A percentile compares a stretch with the other conserved stretches of the same genome.
Evolutionary conservation across 169 alveolate genomes (phyloP).

Genomic region (Plasmodium inui): DNA sequence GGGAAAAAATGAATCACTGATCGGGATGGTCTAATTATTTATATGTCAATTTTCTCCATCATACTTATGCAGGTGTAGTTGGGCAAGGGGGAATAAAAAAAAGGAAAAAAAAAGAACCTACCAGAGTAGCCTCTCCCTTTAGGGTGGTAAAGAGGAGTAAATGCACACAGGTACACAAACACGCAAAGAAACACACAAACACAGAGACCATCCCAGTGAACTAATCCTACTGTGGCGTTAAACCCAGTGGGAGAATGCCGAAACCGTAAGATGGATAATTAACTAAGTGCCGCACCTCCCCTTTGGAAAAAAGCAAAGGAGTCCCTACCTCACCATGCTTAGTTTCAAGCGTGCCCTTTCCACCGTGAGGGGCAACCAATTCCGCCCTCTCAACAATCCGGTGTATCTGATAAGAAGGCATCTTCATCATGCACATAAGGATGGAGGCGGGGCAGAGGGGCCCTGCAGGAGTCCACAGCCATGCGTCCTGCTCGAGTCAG

Average conservation of each 20-base stretch:
- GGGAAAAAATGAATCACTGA: neutral
- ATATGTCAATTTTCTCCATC: neutral
- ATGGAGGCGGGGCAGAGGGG: neutral
- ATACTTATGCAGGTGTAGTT: neutral
- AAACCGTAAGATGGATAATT: neutral
- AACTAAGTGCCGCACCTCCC: neutral
- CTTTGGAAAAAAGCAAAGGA: neutral
- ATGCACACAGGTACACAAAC: neutral
- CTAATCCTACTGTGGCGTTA: neutral
- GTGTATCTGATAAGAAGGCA: conserved; percentile 3
- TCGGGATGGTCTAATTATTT: neutral
- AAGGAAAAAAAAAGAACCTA: neutral
- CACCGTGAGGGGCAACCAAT: neutral
- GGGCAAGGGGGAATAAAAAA: neutral
- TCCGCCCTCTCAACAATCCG: neutral
- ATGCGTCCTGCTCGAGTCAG: conserved; percentile 39
- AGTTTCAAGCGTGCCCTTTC: neutral
- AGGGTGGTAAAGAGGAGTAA: neutral
- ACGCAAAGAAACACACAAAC: too few relatives aligned
- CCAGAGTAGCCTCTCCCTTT: neutral
- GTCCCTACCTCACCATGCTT: neutral
- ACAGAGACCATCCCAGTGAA: neutral
- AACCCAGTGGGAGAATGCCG: neutral
- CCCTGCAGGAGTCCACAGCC: neutral
- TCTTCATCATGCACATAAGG: neutral